Base-by-base conservation (phyloP, 495 filamentous ascomycete species). In the Durotheca rogersii region DNA sequence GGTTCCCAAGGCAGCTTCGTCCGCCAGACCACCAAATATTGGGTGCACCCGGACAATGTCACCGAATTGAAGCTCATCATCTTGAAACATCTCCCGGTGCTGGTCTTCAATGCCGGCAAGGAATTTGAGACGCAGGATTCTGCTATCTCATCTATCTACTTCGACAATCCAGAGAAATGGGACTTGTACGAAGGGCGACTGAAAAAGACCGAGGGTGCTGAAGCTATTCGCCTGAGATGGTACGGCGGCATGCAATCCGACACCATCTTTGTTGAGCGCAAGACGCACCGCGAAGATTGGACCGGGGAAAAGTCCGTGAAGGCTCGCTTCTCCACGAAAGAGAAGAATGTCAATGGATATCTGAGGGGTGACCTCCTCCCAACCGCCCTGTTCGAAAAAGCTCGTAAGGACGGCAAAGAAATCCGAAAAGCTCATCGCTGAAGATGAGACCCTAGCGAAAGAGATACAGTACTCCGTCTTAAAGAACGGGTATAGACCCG, bases 291-390 rank as follows among this genome's bases (percentile, higher is more conserved):
- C 7, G 93, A 99, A 67, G 93, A 99, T 67, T 99, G 93, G 93
- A 99, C 93, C 0, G 93, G 93, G 11, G 93, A 97, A 66, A 96
- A 97, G 70, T 96, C 90, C 0, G 93, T 99, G 64, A 99, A 99
- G 68, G 93, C 94, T 5, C 85, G 93, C 30, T 97, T 99, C 65
- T 76, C 86, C 9, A 72, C 91, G 39, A 99, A 99, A 74, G 93
- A 97, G 74, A 99, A 97, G 75, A 84, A 95, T 47, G 85, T 99
- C 48, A 97, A 97, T 66, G 81, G 87, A 11, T 99, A 87, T 55
- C 65, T 97, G 55, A 76, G 78, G 20, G 93, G 93, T 19, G 80
- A 87, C 20, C 76, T 95, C 59, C 87, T 89, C 0, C 89, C 91
- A 2, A 81, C 87, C 12, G 80, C 83, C 21, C 78, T 92, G 14